Conservation (phyloP, 2,329 filamentous ascomycete genomes). For the Madurella mycetomatis region DNA sequence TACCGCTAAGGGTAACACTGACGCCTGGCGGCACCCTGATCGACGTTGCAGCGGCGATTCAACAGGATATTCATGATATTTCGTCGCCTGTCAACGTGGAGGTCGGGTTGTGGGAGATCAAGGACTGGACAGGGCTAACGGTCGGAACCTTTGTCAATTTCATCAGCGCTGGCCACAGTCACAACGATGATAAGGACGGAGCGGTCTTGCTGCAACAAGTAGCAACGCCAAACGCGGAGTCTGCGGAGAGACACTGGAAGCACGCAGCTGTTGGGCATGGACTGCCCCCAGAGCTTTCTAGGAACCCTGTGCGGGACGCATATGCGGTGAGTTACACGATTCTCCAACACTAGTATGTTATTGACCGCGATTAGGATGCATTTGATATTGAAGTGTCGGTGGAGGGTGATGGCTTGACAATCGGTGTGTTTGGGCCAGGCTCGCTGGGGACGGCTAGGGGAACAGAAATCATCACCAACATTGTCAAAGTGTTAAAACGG, state of each 20-base stretch:
- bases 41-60: conserved; percentile 56
- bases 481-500: conserved; percentile 8
- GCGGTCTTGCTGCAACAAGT: not conserved
- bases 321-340: conserved; percentile 31
- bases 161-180: conserved; percentile 42
- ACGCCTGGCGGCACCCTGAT: conserved; percentile 35
- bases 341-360: not conserved
- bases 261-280: not conserved
- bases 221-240: not conserved
- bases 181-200: not conserved
- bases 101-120: conserved; percentile 66
- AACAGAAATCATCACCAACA: conserved; percentile 1
- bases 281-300: conserved; percentile 6
- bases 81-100: conserved; percentile 49
- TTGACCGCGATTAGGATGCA: conserved; percentile 9
- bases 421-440: conserved; percentile 25
- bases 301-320: conserved; percentile 28
- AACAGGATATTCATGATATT: conserved; percentile 63
- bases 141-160: conserved; percentile 81
- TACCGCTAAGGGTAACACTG: conserved; percentile 60
- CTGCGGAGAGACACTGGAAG: not conserved
- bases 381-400: conserved; percentile 26
- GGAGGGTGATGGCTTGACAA: conserved; percentile 13
- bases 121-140: conserved; percentile 66
- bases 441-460: conserved; percentile 6